Conservation (phyloP, 306 rosid genomes). For the Pueraria montana region DNA sequence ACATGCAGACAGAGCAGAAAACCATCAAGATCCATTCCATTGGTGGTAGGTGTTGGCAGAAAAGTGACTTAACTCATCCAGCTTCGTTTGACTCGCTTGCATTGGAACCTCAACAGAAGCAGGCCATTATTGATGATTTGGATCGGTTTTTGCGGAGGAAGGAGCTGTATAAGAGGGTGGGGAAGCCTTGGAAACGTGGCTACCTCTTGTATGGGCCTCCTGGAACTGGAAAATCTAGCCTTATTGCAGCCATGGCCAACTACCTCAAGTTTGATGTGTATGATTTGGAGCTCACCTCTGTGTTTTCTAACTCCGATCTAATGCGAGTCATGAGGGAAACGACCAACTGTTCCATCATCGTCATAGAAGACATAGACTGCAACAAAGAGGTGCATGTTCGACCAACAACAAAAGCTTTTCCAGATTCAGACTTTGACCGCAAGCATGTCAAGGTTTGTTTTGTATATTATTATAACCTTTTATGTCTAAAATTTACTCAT, state of each 20-base stretch:
- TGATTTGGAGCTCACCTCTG: conserved; percentile 55
- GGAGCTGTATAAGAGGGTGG: conserved; percentile 54
- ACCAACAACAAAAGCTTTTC: not conserved
- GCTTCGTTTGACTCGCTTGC: conserved; percentile 53
- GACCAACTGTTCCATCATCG: conserved; percentile 52
- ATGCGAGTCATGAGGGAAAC: conserved; percentile 44
- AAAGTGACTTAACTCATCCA: conserved; percentile 48
- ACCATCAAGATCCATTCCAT: conserved; percentile 37
- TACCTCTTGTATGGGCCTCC: conserved; percentile 60
- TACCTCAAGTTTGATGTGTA: conserved; percentile 55
- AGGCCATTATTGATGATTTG: conserved; percentile 43
- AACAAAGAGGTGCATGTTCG: conserved; percentile 47
- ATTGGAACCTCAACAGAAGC: conserved; percentile 50
- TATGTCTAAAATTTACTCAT: too few relatives aligned
- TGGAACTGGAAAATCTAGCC: conserved; percentile 60
- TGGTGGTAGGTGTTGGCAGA: not conserved
- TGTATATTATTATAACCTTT: not conserved
- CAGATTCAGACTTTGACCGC: not conserved
- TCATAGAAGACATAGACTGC: conserved; percentile 63
- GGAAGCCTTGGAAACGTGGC: conserved; percentile 63
- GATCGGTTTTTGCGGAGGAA: conserved; percentile 56
- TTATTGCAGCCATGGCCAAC: conserved; percentile 56
- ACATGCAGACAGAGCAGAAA: conserved; percentile 37
- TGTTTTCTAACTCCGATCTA: conserved; percentile 40
- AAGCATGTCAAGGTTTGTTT: conserved; percentile 19